Evolutionary conservation across 768 basidiomycete genomes (phyloP).

Genomic region (Mycena pura): DNA sequence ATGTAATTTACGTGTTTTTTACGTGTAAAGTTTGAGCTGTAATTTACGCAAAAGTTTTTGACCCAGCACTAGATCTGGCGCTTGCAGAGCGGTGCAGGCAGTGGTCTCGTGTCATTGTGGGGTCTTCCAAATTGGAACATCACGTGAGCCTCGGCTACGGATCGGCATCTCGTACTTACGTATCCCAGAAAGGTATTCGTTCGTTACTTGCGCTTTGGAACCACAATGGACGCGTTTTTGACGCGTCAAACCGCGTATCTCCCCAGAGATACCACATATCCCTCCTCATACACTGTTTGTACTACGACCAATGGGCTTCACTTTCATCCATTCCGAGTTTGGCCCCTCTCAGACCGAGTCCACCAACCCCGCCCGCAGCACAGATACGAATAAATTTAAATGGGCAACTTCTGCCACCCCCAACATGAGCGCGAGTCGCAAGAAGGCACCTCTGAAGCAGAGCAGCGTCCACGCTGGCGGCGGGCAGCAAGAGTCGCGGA

Average conservation of each 20-base stretch:
- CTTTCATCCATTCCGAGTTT: neutral
- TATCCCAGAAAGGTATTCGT: neutral
- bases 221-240: neutral
- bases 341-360: neutral
- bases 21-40: no score
- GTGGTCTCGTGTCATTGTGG: no score
- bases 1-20: no score
- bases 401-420: neutral
- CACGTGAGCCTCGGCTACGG: neutral
- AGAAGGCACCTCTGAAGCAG: neutral
- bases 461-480: no score
- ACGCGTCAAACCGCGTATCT: neutral
- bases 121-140: neutral
- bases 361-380: neutral
- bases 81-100: no score
- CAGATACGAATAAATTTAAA: neutral
- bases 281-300: neutral
- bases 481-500: no score
- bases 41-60: no score
- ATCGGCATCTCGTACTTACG: no score
- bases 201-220: neutral
- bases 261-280: neutral
- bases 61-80: no score
- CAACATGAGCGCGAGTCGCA: neutral
- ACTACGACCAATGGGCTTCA: neutral